These are phyloP conservation scores for Prunus armeniaca DNA, from an alignment of 306 rosid genomes.

Conservation along the genomic window DNA sequence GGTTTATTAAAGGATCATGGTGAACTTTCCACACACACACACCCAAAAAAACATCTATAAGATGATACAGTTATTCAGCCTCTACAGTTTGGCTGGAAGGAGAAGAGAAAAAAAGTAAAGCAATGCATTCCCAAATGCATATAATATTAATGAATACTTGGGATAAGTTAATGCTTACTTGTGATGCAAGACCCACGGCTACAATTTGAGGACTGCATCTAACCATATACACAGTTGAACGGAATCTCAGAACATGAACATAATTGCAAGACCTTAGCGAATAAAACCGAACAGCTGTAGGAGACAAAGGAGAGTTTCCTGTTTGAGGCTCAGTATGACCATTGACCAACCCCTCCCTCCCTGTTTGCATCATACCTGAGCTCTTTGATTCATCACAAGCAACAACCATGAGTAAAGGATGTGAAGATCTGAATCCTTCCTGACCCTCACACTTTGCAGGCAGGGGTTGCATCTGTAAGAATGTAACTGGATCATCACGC, in stretches of 20 bases:
- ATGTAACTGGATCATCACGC: slow-evolving; percentile 92
- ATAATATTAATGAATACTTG: not conserved
- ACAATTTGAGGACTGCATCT: slow-evolving; percentile 93
- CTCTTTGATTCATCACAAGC: slow-evolving; percentile 78
- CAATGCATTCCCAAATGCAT: not conserved
- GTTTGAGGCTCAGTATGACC: slow-evolving; percentile 53
- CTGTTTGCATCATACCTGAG: slow-evolving; percentile 66
- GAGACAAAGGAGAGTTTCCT: slow-evolving; percentile 56
- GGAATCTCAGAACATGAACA: slow-evolving; percentile 93
- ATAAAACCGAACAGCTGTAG: slow-evolving; percentile 90
- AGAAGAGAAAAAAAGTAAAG: not conserved
- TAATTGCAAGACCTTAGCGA: slow-evolving; percentile 75
- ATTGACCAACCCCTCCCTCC: slow-evolving; percentile 46
- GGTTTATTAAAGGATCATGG: slow-evolving; percentile 18
- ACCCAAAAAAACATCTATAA: slow-evolving; percentile 4
- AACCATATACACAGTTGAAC: slow-evolving; percentile 88
- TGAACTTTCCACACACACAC: slow-evolving; percentile 2
- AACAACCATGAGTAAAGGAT: slow-evolving; percentile 92
- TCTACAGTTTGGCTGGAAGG: not conserved
- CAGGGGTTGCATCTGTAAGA: slow-evolving; percentile 85
- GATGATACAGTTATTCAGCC: slow-evolving; percentile 7
- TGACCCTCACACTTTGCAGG: slow-evolving; percentile 53
- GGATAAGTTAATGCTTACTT: slow-evolving; percentile 57
- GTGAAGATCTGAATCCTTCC: slow-evolving; percentile 79
- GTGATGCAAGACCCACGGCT: slow-evolving; percentile 92